Base-by-base conservation (phyloP, 805 yeast genomes). In the Starmerella sp. region DNA sequence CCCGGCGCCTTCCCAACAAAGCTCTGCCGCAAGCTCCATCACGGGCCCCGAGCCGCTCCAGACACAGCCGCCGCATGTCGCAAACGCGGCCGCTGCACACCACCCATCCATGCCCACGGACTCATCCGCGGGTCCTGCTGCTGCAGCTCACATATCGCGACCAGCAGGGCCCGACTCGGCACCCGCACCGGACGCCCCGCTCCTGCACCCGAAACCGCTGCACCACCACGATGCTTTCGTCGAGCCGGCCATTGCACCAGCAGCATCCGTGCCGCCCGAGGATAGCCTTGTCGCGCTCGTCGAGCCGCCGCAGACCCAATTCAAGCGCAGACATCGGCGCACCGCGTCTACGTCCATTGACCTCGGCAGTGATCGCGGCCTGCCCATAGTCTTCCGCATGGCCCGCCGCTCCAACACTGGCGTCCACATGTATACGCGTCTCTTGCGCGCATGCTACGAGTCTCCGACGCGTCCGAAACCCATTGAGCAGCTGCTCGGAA, bases 391-490 rank as follows among this genome's bases (percentile, higher is more conserved):
- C 29, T 62, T 63, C 62, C 32, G 60, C 41, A 44, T 61, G 51
- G 34, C 52, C 9, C 57, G 64, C 17, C 37, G 51, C n/a, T 32
- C 54, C 9, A 58, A 44, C 39, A 57, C 48, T 7, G 53, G 59
- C 17, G 53, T 53, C 37, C 63, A 32, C 28, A 63, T 52, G 58
- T 65, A 35, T 61, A 62, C 70, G 11, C 66, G 67, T 32, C 60
- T 69, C 39, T 62, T 68, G 48, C 64, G 71, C 5, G 67, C 71
- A 10, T 66, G 66, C 54, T 64, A 66, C 50, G 70, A 68, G 52
- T 64, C 71, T 10, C 71, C 72, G 7, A 48, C 62, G 39, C 58
- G 60, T 41, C 63, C 66, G 29, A 59, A 65, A 48, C 59, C 60
- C n/a, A 52, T 63, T 48, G 60, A 60, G 32, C 55, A 54, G 44